Evolutionary conservation across 306 rosid genomes (phyloP).

Genomic region (Malus fusca): DNA sequence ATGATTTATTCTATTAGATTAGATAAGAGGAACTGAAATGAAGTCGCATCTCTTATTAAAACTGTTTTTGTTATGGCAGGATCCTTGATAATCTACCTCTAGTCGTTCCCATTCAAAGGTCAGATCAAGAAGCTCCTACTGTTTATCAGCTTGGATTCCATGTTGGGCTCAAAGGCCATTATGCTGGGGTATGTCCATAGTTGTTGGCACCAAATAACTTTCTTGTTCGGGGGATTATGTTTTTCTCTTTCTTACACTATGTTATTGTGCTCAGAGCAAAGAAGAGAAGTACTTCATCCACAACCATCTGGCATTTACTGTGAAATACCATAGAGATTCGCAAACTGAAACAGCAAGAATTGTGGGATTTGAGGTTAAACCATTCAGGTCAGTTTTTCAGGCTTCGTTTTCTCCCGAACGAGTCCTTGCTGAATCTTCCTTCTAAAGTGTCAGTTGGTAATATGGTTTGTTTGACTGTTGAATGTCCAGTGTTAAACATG

Average conservation of each 20-base stretch:
- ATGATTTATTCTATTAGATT: background rate
- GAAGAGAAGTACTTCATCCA: constrained; percentile 74
- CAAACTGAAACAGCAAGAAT: constrained; percentile 81
- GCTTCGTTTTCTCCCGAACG: background rate
- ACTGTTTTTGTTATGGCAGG: constrained; percentile 39
- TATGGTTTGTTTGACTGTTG: constrained; percentile 18
- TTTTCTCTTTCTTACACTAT: constrained; percentile 19
- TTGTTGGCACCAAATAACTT: constrained; percentile 13
- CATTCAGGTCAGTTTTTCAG: constrained; percentile 52
- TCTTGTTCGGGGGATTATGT: background rate
- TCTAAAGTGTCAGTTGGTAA: constrained; percentile 8
- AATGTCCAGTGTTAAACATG: constrained; percentile 67
- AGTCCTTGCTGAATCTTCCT: background rate
- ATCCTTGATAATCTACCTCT: constrained; percentile 93
- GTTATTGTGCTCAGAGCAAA: constrained; percentile 56
- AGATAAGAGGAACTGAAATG: background rate
- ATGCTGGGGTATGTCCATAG: constrained; percentile 50
- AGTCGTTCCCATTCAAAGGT: constrained; percentile 68
- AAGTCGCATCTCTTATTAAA: constrained; percentile 14
- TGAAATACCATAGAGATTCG: constrained; percentile 69
- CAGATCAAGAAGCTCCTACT: constrained; percentile 63
- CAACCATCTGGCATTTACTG: constrained; percentile 90
- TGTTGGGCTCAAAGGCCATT: constrained; percentile 86
- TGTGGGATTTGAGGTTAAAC: constrained; percentile 96
- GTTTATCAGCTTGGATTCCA: constrained; percentile 83